phyloP scores from a whole-genome alignment of 2,329 filamentous ascomycete species.

The Ambrosiella xylebori region DNA sequence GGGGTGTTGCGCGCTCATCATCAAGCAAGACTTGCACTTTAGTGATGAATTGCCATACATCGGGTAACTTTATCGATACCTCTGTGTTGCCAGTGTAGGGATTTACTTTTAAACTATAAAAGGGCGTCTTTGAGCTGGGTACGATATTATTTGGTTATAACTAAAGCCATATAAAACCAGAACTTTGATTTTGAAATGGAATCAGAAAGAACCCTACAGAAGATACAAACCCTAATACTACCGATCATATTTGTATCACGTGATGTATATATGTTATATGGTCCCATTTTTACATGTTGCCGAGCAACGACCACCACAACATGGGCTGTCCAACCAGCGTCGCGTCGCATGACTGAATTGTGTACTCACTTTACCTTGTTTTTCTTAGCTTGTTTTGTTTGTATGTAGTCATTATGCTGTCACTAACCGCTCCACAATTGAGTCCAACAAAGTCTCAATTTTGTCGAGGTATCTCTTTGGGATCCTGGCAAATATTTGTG shows the following conservation, averaged over 20 bases:
- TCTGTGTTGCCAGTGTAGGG: no score
- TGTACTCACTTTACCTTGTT: not conserved
- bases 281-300: not conserved
- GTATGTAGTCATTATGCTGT: not conserved
- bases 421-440: not conserved
- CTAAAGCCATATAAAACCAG: no score
- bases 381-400: not conserved
- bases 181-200: no score
- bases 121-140: no score
- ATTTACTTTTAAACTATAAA: no score
- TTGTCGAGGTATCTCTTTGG: not conserved
- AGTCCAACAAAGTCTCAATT: not conserved
- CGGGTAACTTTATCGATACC: no score
- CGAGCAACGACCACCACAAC: not conserved
- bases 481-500: no score
- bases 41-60: no score
- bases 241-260: not conserved
- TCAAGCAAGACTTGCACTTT: no score
- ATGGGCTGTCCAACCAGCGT: not conserved
- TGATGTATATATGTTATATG: not conserved
- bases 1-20: not conserved
- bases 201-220: not conserved
- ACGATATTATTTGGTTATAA: no score
- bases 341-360: not conserved
- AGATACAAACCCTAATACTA: not conserved